Conservation (phyloP, 192 early-diverging fungal species). For the Chytriomyces confervae region DNA sequence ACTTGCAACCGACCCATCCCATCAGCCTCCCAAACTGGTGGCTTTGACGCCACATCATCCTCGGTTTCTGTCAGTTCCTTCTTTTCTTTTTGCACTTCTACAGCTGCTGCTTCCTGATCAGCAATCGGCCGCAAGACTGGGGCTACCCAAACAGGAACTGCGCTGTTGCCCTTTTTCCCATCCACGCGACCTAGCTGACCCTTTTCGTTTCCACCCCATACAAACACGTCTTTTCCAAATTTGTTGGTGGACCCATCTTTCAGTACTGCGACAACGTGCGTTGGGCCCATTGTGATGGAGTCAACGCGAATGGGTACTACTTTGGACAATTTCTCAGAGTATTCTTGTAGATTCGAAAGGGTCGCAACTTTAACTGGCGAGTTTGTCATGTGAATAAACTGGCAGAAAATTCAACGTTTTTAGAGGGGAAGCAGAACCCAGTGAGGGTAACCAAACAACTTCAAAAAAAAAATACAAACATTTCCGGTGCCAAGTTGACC, state of each 20-base stretch:
- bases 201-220: slow-evolving; percentile 48
- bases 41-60: not conserved
- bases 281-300: slow-evolving; percentile 17
- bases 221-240: slow-evolving; percentile 46
- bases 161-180: slow-evolving; percentile 37
- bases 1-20: slow-evolving; percentile 24
- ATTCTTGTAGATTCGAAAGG: slow-evolving; percentile 43
- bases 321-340: slow-evolving; percentile 20
- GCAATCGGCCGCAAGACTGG: not conserved
- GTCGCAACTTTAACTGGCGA: slow-evolving; percentile 28
- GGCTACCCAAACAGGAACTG: slow-evolving; percentile 26
- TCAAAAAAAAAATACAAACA: slow-evolving; percentile 12
- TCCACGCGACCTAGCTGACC: slow-evolving; percentile 43
- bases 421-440: not conserved
- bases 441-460: not conserved
- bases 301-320: slow-evolving; percentile 40
- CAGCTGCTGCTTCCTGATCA: not conserved
- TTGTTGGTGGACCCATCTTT: not conserved
- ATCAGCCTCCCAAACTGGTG: slow-evolving; percentile 14
- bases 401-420: not conserved
- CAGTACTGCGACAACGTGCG: slow-evolving; percentile 46
- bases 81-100: no score
- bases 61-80: not conserved
- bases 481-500: slow-evolving; percentile 51
- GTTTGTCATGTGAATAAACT: slow-evolving; percentile 37